phyloP scores from a whole-genome alignment of 768 basidiomycete species.

The Phallus indusiatus region DNA sequence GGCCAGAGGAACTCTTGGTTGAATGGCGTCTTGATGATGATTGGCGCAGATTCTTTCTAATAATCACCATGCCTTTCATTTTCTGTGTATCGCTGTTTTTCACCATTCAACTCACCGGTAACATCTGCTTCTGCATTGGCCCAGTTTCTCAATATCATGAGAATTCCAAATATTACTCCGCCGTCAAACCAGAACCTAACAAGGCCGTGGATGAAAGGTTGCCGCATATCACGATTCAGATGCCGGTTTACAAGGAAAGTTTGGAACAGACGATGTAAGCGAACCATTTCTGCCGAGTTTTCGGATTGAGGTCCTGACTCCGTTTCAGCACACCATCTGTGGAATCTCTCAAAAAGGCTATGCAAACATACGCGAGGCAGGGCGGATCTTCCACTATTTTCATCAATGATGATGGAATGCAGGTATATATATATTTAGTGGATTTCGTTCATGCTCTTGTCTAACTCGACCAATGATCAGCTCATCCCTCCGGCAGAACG shows the following conservation, averaged over 20 bases:
- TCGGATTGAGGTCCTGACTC: neutral
- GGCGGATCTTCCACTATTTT: constrained; percentile 75
- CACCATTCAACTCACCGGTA: constrained; percentile 12
- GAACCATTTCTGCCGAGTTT: neutral
- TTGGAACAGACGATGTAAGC: constrained; percentile 74
- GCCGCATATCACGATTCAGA: constrained; percentile 70
- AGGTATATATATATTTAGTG: constrained; percentile 20
- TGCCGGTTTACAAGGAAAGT: constrained; percentile 87
- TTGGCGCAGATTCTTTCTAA: constrained; percentile 54
- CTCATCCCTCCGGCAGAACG: constrained; percentile 52
- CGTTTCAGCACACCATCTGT: constrained; percentile 56
- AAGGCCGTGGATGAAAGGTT: constrained; percentile 52
- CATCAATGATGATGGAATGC: constrained; percentile 78
- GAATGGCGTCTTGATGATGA: constrained; percentile 62
- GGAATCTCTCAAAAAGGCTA: constrained; percentile 70
- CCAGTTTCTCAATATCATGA: constrained; percentile 81
- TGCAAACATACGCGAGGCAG: constrained; percentile 89
- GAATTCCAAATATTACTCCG: constrained; percentile 79
- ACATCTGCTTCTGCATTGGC: constrained; percentile 38
- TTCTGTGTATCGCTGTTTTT: constrained; percentile 56
- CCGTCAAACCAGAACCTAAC: constrained; percentile 50
- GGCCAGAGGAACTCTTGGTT: constrained; percentile 37
- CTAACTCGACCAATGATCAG: neutral
- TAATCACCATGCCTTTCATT: constrained; percentile 58
- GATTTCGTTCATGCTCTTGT: neutral